Evolutionary conservation across 768 basidiomycete species (phyloP), one percentile per base, ranked within the genome.

Genomic region (Postia placenta): DNA sequence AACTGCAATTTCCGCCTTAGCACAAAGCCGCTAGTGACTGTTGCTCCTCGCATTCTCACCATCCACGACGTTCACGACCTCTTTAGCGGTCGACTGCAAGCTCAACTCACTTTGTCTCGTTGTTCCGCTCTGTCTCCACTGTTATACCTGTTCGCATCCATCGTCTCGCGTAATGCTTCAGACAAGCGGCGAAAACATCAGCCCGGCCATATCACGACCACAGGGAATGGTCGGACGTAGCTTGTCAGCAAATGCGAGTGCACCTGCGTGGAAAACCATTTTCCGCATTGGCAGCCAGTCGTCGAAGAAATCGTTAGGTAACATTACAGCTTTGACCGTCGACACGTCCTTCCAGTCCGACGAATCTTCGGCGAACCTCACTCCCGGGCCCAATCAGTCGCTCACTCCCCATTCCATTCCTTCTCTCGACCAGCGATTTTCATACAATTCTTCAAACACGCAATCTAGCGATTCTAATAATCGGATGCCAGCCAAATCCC

Each of bases 371-470:
- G 48, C 53, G 24, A 37, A 49, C 30, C 47, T 53, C 11, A 49
- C 48, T 20, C 46, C 46, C 11, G 30, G 30, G 30, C 24, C 76
- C 12, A 75, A 72, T 47, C 63, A 76, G 33, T 71, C 79, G 1
- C 70, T 80, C 48, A 74, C 78, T 4, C 82, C 81, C 7, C 69
- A 71, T 17, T 78, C 81, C n/a, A 69, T 74, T 42, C 63, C 70
- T 28, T 78, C 79, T 25, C 57, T 59, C 27, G 80, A 81, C 67
- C 77, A 78, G 47, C 78, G 87, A 46, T 85, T 79, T 26, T 91
- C 89, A 11, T 86, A 79, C 68, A 87, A 84, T 61, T 89, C 87
- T 12, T 88, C 85, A 40, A 79, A 81, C 55, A 83, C 84, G 1
- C 79, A 80, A 52, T 89, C 88, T 14, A 83, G 75, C 56, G 87